Evolutionary conservation across 225 moss, liverwort and hornwort genomes (phyloP), one percentile per base, ranked within the genome.

Genomic region (Polytrichum formosum): DNA sequence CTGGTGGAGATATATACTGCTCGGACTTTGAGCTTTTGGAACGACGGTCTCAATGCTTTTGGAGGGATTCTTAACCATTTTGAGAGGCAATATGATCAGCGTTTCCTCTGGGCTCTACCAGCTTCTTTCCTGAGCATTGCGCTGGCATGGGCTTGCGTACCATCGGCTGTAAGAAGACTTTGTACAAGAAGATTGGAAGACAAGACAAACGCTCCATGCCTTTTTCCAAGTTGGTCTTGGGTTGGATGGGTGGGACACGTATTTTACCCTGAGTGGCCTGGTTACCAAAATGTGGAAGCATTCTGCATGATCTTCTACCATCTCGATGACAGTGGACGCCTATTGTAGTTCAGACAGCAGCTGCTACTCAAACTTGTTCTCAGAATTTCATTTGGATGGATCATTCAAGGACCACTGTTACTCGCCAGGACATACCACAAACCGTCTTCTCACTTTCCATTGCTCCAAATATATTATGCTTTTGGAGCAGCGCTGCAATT

Each of bases 141-240:
- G 60, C 66, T 76, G 0, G 28, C 18, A 5, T 31, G 73, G 73
- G 27, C 33, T 18, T 67, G 67, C n/a, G n/a, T n/a, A n/a, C n/a
- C n/a, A n/a, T n/a, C n/a, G n/a, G n/a, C n/a, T n/a, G n/a, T n/a
- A n/a, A n/a, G n/a, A n/a, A n/a, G n/a, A n/a, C n/a, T n/a, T n/a
- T n/a, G n/a, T n/a, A n/a, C n/a, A n/a, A n/a, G n/a, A n/a, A n/a
- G n/a, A n/a, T n/a, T n/a, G n/a, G n/a, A n/a, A n/a, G n/a, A n/a
- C n/a, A n/a, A n/a, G n/a, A n/a, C n/a, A n/a, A n/a, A n/a, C n/a
- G n/a, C n/a, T n/a, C 28, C 55, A 10, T 46, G 28, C 53, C 5
- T 18, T 60, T 77, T 77, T 7, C 76, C 71, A 72, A 77, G 76
- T 67, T 72, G 71, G 76, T 77, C 76, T 13, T 67, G 76, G 72